These are phyloP conservation scores for Tylopilus sp. DNA, from an alignment of 768 basidiomycete genomes.

Conservation along the genomic window DNA sequence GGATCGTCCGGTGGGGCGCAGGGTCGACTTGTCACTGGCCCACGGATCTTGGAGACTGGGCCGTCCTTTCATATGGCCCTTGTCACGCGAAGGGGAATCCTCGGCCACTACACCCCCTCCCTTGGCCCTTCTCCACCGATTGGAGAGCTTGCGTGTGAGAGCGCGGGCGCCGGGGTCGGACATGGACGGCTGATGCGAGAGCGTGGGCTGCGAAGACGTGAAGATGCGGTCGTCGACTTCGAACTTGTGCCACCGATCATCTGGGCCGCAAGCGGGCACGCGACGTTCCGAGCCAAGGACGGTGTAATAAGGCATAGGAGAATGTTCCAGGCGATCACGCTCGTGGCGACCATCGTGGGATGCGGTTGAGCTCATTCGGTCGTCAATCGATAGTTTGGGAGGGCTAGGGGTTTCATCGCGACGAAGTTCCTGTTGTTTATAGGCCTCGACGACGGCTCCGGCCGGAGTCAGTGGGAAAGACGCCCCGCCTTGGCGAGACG, in stretches of 20 bases:
- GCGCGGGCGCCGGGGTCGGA: constrained; percentile 18
- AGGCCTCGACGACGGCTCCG: constrained; percentile 43
- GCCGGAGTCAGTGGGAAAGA: constrained; percentile 40
- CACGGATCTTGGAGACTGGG: constrained; percentile 36
- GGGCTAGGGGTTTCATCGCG: constrained; percentile 6
- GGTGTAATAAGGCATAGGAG: constrained; percentile 50
- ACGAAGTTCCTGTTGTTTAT: constrained; percentile 42
- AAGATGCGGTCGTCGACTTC: constrained; percentile 2
- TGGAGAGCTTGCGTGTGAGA: constrained; percentile 37
- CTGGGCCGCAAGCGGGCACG: constrained; percentile 42
- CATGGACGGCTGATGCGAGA: constrained; percentile 4
- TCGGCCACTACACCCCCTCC: constrained; percentile 15
- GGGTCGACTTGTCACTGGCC: constrained; percentile 5
- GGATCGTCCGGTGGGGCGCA: constrained; percentile 10
- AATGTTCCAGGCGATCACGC: constrained; percentile 11
- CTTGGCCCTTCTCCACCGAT: constrained; percentile 28
- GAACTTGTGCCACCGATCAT: constrained; percentile 29
- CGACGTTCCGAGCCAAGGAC: constrained; percentile 50
- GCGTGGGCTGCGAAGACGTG: neutral
- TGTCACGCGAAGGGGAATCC: constrained; percentile 22
- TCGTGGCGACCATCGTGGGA: constrained; percentile 9
- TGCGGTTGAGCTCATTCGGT: constrained; percentile 15
- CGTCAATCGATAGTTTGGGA: constrained; percentile 26
- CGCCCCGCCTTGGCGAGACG: neutral
- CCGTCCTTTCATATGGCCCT: constrained; percentile 19